Evolutionary conservation across 805 yeast genomes (phyloP).

Genomic region (Cyberlindnera galapagoensis): DNA sequence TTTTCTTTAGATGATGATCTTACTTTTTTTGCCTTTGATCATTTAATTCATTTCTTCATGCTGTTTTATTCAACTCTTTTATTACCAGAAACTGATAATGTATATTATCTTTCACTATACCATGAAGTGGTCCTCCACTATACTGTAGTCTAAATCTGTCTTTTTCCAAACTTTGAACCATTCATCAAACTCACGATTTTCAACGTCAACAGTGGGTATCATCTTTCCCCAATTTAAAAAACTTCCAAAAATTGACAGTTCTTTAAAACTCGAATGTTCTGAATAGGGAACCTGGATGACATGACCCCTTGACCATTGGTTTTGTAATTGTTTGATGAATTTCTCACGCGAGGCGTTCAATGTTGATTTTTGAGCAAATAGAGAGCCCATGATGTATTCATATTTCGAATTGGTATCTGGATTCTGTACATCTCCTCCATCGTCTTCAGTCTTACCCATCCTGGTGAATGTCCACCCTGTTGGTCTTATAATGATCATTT

Average conservation of each 20-base stretch:
- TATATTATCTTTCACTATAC: too few relatives aligned
- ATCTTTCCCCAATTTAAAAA: slow-evolving; percentile 43
- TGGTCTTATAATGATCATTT: slow-evolving; percentile 68
- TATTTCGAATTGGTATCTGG: slow-evolving; percentile 1
- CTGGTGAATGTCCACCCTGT: slow-evolving; percentile 81
- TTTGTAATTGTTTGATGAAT: slow-evolving; percentile 6
- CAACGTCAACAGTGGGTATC: slow-evolving; percentile 72
- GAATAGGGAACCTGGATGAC: slow-evolving; percentile 69
- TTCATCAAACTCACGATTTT: slow-evolving; percentile 19
- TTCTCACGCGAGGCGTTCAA: too few relatives aligned
- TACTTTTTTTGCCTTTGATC: background rate
- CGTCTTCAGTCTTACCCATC: slow-evolving; percentile 5
- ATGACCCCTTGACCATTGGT: slow-evolving; percentile 9
- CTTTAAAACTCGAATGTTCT: slow-evolving; percentile 89
- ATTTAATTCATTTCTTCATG: background rate
- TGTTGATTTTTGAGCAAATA: slow-evolving; percentile 1
- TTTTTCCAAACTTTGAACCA: slow-evolving; percentile 20
- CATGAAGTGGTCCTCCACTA: slow-evolving; percentile 10
- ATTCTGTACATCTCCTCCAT: background rate
- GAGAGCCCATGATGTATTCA: background rate
- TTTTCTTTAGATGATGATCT: background rate
- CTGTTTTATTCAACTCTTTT: too few relatives aligned
- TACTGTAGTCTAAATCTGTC: slow-evolving; percentile 2
- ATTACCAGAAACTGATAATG: too few relatives aligned
- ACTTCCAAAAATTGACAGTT: slow-evolving; percentile 59